These are phyloP conservation scores for Dioszegia crocea DNA, from an alignment of 768 basidiomycete species.

Conservation along the genomic window DNA sequence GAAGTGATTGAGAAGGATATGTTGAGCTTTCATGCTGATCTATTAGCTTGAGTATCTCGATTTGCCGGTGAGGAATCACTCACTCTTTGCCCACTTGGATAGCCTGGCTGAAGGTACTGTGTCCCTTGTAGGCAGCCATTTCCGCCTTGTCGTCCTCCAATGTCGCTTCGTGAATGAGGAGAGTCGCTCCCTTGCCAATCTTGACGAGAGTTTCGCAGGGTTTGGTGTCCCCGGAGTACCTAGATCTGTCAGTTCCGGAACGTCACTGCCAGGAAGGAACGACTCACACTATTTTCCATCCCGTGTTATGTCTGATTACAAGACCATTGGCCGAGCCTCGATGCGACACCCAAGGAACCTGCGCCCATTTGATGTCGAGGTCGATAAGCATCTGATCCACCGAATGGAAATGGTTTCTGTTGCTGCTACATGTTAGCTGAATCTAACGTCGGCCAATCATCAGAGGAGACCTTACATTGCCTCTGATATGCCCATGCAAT, in stretches of 20 bases:
- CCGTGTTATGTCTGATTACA: constrained; percentile 64
- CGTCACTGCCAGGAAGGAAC: neutral
- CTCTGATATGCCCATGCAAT: neutral
- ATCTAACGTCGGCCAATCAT: neutral
- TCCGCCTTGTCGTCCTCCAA: constrained; percentile 79
- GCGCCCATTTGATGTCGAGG: constrained; percentile 58
- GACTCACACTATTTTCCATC: constrained; percentile 72
- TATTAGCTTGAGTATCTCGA: neutral
- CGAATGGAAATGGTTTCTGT: neutral
- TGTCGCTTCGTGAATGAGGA: constrained; percentile 91
- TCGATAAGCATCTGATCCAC: constrained; percentile 4
- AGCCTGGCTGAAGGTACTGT: constrained; percentile 87
- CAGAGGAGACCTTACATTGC: constrained; percentile 1
- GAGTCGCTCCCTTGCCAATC: constrained; percentile 64
- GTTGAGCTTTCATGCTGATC: constrained; percentile 73
- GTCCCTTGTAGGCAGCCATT: constrained; percentile 69
- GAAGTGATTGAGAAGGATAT: constrained; percentile 90
- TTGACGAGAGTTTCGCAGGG: constrained; percentile 66
- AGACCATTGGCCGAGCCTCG: constrained; percentile 68
- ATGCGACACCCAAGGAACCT: constrained; percentile 70
- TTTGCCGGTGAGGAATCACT: constrained; percentile 23
- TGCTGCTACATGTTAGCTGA: neutral
- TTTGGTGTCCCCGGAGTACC: constrained; percentile 87
- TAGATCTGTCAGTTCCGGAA: constrained; percentile 46
- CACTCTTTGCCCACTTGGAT: constrained; percentile 69